A percentile compares a stretch with the other conserved stretches of the same genome.
Evolutionary conservation across 345 rosid species (phyloP).

Genomic region (Excoecaria agallocha): DNA sequence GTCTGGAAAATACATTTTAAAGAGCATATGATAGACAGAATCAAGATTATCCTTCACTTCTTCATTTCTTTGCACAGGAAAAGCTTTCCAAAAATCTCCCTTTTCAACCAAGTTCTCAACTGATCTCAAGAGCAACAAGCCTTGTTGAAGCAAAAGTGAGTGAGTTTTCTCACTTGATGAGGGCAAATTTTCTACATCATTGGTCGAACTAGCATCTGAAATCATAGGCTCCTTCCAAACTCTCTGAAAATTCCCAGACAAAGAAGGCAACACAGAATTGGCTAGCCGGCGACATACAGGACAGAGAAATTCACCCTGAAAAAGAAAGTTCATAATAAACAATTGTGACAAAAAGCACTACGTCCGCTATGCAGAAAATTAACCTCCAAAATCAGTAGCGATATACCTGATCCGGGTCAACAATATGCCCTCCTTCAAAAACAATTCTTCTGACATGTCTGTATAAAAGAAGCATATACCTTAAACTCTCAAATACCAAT

Average conservation of each 20-base stretch:
- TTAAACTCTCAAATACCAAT: slow-evolving; percentile 6
- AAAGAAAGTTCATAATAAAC: slow-evolving; percentile 1
- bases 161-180: slow-evolving; percentile 27
- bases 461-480: slow-evolving; percentile 17
- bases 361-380: not conserved
- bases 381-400: not conserved
- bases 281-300: slow-evolving; percentile 91
- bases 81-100: slow-evolving; percentile 40
- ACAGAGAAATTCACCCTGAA: slow-evolving; percentile 93
- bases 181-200: slow-evolving; percentile 19
- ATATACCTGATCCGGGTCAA: slow-evolving; percentile 70
- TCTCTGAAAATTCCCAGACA: slow-evolving; percentile 45
- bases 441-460: slow-evolving; percentile 66
- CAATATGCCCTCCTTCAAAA: slow-evolving; percentile 87
- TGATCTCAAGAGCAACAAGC: slow-evolving; percentile 55
- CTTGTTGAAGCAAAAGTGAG: slow-evolving; percentile 53
- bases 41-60: slow-evolving; percentile 46
- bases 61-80: slow-evolving; percentile 44
- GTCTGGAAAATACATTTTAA: slow-evolving; percentile 50
- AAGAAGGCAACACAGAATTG: slow-evolving; percentile 73
- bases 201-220: slow-evolving; percentile 23
- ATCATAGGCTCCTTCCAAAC: slow-evolving; percentile 47
- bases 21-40: slow-evolving; percentile 45
- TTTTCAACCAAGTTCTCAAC: slow-evolving; percentile 57
- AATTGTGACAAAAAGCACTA: not conserved